Evolutionary conservation across 306 rosid species (phyloP), one percentile per base, ranked within the genome.

Genomic region (Arachis hypogaea): DNA sequence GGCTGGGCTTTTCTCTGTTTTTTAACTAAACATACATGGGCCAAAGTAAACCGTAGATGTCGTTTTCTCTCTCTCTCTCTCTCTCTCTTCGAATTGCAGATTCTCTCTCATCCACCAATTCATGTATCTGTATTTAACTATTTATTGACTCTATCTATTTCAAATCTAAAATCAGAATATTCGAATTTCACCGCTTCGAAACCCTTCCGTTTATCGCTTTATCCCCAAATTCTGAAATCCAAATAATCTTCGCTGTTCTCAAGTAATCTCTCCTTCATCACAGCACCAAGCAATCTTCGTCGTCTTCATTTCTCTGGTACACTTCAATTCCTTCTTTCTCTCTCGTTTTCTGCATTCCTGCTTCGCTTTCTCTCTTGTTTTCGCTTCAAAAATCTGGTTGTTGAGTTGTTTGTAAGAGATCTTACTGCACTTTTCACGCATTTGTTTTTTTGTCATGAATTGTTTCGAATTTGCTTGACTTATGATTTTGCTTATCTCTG

Each of bases 111-210:
- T 42, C 82, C 70, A 84, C 73, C 40, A 30, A 30, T 63, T 1
- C 58, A 14, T 52, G 6, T 36, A 40, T 62, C 49, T 52, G 58
- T 52, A 5, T 5, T 14, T 14, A 14, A 14, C 14, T 14, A 14
- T 14, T 22, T 22, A 22, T 22, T 22, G 28, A 22, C 28, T 22
- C 1, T 22, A 22, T 22, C 28, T 56, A 67, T 33, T 33, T 33
- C 38, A 6, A 81, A 71, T 44, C 12, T 7, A 28, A 30, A 63
- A 14, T 6, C 11, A 57, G 82, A 83, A 85, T 84, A 84, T 90
- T 80, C 96, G 77, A 82, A 67, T 77, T 79, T 83, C 73, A 40
- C 76, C 56, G 78, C 71, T 73, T 49, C 52, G 45, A 40, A 71
- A 62, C 59, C 63, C 58, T 44, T 30, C 11, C 29, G 43, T 45